These are phyloP conservation scores for Thelonectria olida DNA, from an alignment of 2,329 filamentous ascomycete species.

Conservation along the genomic window DNA sequence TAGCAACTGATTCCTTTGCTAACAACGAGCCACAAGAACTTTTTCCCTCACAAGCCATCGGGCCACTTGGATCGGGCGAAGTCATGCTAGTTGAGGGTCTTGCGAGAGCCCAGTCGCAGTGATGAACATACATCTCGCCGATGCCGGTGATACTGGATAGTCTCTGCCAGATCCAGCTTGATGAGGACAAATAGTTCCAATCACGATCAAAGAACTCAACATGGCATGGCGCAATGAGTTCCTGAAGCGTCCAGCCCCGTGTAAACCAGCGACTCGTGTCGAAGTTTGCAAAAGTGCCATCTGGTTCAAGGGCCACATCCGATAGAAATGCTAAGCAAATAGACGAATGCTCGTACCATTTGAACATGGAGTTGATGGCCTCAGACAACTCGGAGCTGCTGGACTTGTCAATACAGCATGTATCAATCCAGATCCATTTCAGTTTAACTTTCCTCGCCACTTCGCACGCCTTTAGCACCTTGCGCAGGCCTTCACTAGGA, in stretches of 20 bases:
- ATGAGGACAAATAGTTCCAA: neutral
- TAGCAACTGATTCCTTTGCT: neutral
- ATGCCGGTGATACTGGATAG: neutral
- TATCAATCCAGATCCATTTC: conserved; percentile 40
- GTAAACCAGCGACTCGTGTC: neutral
- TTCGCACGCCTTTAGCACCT: conserved; percentile 28
- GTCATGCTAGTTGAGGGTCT: too few species aligned
- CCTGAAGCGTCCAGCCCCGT: neutral
- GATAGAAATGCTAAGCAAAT: conserved; percentile 39
- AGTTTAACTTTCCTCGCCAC: conserved; percentile 24
- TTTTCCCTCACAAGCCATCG: too few species aligned
- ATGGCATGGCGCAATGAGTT: neutral
- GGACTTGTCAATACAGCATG: conserved; percentile 42
- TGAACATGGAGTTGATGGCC: conserved; percentile 43
- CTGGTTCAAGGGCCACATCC: conserved; percentile 13
- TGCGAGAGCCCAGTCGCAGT: too few species aligned
- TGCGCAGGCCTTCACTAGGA: conserved; percentile 25
- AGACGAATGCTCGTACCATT: conserved; percentile 37
- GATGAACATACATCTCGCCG: neutral
- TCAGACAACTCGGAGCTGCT: conserved; percentile 40
- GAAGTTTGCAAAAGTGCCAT: neutral
- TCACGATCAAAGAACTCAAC: neutral
- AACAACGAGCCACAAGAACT: too few species aligned
- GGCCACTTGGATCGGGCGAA: too few species aligned
- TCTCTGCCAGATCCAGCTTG: neutral